Base-by-base conservation (phyloP, 1,284 basidiomycete species). In the Ustilago vetiveriae region DNA sequence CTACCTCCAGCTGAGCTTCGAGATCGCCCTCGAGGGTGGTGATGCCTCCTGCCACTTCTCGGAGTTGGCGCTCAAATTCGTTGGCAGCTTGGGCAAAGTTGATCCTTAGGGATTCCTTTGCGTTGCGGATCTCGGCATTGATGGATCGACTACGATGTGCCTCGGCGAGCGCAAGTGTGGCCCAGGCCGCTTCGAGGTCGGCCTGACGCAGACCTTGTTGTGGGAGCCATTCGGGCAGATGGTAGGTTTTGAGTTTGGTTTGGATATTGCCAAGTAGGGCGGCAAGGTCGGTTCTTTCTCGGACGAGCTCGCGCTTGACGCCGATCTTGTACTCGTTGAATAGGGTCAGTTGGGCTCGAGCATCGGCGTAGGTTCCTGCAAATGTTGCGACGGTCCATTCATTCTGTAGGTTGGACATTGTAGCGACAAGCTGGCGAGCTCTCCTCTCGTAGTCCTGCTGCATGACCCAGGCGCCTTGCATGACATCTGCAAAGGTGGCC, bases 361-460 rank as follows among this genome's bases (percentile, higher is more conserved):
- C 92, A 57, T 92, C 90, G 4, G 86, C 81, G 80, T 98, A 98
- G 1, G 60, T 77, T 19, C 68, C 77, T 27, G 42, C 56, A 38
- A 72, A 80, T 8, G 52, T 66, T 23, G 73, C 72, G n/a, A 65
- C 55, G 11, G 37, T 53, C 77, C 74, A 78, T 24, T 41, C 64
- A 21, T 27, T 40, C 54, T 72, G 73, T 3, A 67, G 35, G 10
- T 35, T 33, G 3, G 37, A 21, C 70, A 80, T 79, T 10, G 57
- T 53, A 16, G 66, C 50, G 13, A 76, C 72, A 7, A 77, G 80
- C 72, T 78, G 60, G 19, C 35, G 86, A 39, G 90, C 90, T 38
- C 94, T 89, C n/a, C 89, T 86, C 80, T 98, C 94, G 79, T 98
- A 98, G 82, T 98, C 94, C 76, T 94, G 94, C 79, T 88, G 87